phyloP scores from a whole-genome alignment of 352 stramenopile genomes.

The Thalassiosira sp. region DNA sequence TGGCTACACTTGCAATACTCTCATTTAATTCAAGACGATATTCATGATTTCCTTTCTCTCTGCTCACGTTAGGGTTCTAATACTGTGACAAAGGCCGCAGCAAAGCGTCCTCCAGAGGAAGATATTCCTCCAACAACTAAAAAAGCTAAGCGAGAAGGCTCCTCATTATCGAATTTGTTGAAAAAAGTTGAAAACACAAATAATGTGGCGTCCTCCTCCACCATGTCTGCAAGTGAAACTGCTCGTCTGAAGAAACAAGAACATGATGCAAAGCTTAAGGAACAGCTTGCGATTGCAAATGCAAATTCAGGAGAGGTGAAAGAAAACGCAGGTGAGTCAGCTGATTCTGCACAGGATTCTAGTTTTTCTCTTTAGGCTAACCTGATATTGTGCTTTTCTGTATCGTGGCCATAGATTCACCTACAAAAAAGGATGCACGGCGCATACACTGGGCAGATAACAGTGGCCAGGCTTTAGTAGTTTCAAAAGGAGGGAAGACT shows the following conservation, averaged over 20 bases:
- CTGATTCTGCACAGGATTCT: not conserved
- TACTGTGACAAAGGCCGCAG: too few species aligned
- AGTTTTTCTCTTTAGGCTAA: too few species aligned
- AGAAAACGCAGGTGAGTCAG: constrained; percentile 12
- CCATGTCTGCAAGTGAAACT: constrained; percentile 17
- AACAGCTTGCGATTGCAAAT: constrained; percentile 13
- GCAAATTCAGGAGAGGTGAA: constrained; percentile 17
- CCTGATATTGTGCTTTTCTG: constrained; percentile 8
- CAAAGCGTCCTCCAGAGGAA: constrained; percentile 33
- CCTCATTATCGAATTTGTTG: constrained; percentile 66
- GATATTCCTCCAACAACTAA: constrained; percentile 19
- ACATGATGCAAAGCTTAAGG: constrained; percentile 18
- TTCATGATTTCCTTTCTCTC: not conserved
- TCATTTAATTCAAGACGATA: not conserved
- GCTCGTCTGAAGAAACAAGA: constrained; percentile 22
- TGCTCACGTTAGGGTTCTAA: constrained; percentile 7
- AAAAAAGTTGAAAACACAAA: constrained; percentile 61
- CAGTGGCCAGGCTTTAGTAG: constrained; percentile 60
- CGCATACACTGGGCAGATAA: constrained; percentile 77
- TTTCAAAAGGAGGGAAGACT: constrained; percentile 35
- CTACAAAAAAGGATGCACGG: constrained; percentile 36
- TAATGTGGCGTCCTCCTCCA: constrained; percentile 9
- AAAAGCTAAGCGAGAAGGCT: constrained; percentile 36
- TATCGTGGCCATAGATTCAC: constrained; percentile 1
- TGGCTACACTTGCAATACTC: not conserved